These are phyloP conservation scores for Ceratocystis ficicola DNA, from an alignment of 2,329 filamentous ascomycete genomes.

Conservation along the genomic window DNA sequence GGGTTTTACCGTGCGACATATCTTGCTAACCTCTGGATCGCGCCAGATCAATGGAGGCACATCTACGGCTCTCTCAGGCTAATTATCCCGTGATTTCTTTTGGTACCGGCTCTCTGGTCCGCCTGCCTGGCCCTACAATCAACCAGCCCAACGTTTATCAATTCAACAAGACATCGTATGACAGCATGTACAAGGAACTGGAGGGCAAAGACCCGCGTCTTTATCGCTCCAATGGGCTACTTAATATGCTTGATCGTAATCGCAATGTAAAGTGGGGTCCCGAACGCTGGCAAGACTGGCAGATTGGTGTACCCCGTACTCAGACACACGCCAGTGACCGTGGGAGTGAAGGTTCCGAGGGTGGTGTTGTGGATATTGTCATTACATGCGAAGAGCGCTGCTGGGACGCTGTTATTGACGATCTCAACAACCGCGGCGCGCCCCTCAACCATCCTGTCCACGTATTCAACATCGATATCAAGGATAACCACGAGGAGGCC, in stretches of 20 bases:
- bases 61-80: constrained; percentile 75
- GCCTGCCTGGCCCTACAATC: constrained; percentile 80
- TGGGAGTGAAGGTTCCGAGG: constrained; percentile 70
- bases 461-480: constrained; percentile 97
- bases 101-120: constrained; percentile 87
- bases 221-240: constrained; percentile 81
- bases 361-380: constrained; percentile 81
- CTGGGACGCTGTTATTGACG: constrained; percentile 95
- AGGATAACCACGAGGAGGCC: constrained; percentile 95
- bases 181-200: constrained; percentile 86
- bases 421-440: constrained; percentile 72
- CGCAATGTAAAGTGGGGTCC: constrained; percentile 86
- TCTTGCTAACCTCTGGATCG: constrained; percentile 4
- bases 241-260: constrained; percentile 94
- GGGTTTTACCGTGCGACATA: not conserved
- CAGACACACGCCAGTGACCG: constrained; percentile 58
- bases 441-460: constrained; percentile 88
- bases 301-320: constrained; percentile 68
- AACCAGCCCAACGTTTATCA: constrained; percentile 93
- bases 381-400: constrained; percentile 97
- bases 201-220: constrained; percentile 72
- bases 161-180: constrained; percentile 95
- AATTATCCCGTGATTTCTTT: constrained; percentile 95
- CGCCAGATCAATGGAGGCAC: constrained; percentile 89
- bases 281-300: constrained; percentile 97